Conservation (phyloP, 192 early-diverging fungal genomes). For the Funneliformis mosseae region DNA sequence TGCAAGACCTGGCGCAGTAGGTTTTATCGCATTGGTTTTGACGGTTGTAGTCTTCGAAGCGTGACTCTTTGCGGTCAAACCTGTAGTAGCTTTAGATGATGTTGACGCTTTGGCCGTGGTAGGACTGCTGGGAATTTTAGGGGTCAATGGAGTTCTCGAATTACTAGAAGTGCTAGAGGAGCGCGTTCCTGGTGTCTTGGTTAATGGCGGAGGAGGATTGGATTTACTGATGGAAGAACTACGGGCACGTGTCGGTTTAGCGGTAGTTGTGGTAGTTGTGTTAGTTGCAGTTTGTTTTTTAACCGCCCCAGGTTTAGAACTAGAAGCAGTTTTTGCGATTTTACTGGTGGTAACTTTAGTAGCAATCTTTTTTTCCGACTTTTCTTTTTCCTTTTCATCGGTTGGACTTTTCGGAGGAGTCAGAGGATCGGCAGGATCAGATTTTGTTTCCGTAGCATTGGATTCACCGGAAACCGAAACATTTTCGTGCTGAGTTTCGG, state of each 20-base stretch:
- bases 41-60: neutral
- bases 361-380: neutral
- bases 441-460: neutral
- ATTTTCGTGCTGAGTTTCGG: slow-evolving; percentile 2
- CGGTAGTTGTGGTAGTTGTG: neutral
- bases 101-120: neutral
- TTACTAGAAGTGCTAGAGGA: slow-evolving; percentile 17
- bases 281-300: neutral
- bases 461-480: slow-evolving; percentile 20
- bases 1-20: neutral
- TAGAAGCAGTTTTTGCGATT: neutral
- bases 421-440: neutral
- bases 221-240: slow-evolving; percentile 15
- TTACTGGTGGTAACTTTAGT: neutral
- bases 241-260: slow-evolving; percentile 17
- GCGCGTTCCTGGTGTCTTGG: neutral
- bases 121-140: neutral
- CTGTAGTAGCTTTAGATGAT: neutral
- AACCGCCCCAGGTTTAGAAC: slow-evolving; percentile 1
- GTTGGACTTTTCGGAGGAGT: slow-evolving; percentile 34
- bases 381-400: slow-evolving; percentile 20
- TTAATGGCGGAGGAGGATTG: neutral
- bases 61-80: neutral
- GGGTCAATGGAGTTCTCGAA: neutral
- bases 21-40: neutral